Conservation (phyloP, 75 land plant genomes). For the Picea sitchensis region DNA sequence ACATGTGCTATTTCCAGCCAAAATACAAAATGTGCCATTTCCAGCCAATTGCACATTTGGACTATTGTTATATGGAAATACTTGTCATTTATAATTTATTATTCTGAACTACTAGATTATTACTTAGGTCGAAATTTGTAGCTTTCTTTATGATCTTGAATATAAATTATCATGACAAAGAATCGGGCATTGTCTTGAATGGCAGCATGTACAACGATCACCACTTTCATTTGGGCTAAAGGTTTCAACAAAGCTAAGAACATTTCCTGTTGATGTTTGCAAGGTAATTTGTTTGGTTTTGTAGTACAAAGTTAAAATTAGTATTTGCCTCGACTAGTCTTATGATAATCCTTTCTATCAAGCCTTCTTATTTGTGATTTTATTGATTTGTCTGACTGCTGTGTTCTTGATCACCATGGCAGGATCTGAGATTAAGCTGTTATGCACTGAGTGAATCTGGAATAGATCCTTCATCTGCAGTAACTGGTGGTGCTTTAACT, state of each 20-base stretch:
- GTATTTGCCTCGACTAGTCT: neutral
- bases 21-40: neutral
- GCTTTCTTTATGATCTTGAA: neutral
- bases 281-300: conserved; percentile 41
- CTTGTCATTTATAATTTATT: neutral
- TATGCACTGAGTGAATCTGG: conserved; percentile 53
- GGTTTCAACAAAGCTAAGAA: conserved; percentile 61
- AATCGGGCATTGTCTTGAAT: neutral
- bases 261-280: conserved; percentile 73
- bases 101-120: neutral
- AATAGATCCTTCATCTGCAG: conserved; percentile 27
- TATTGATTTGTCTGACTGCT: neutral
- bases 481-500: conserved; percentile 46
- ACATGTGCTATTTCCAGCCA: too few species aligned
- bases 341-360: neutral
- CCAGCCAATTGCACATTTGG: neutral
- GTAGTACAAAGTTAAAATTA: too few species aligned
- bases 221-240: conserved; percentile 72
- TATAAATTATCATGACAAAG: neutral
- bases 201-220: conserved; percentile 83
- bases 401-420: conserved; percentile 7
- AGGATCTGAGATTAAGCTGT: conserved; percentile 68
- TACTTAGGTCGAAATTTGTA: neutral
- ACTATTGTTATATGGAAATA: neutral
- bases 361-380: neutral